A percentile compares a stretch with the other conserved stretches of the same genome.
phyloP scores from a whole-genome alignment of 2,329 filamentous ascomycete species.

The Penicillium sp. region DNA sequence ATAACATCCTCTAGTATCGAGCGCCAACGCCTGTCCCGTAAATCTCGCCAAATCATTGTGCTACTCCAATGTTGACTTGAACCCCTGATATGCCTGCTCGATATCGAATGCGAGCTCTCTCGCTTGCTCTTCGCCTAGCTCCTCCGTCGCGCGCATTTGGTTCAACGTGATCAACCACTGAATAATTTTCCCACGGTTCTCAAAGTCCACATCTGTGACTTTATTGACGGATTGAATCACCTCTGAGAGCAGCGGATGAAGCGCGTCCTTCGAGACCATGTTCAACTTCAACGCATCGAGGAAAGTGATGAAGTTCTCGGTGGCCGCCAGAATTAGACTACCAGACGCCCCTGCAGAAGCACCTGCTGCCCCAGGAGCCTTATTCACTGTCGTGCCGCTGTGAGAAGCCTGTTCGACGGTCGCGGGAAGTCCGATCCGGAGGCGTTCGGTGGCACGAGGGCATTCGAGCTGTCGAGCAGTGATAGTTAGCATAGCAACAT shows the following conservation, averaged over 20 bases:
- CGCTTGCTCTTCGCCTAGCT: slow-evolving; percentile 83
- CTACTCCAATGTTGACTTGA: slow-evolving; percentile 76
- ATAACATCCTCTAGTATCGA: slow-evolving; percentile 11
- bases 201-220: slow-evolving; percentile 93
- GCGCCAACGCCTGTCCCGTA: slow-evolving; percentile 22
- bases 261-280: slow-evolving; percentile 88
- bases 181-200: slow-evolving; percentile 94
- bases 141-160: slow-evolving; percentile 95
- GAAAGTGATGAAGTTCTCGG: slow-evolving; percentile 98
- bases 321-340: slow-evolving; percentile 81
- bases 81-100: slow-evolving; percentile 90
- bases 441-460: slow-evolving; percentile 87
- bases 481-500: slow-evolving; percentile 12
- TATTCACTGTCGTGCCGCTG: slow-evolving; percentile 51
- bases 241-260: slow-evolving; percentile 93
- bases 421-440: slow-evolving; percentile 89
- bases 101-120: slow-evolving; percentile 92
- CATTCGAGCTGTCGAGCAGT: slow-evolving; percentile 74
- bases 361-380: slow-evolving; percentile 33
- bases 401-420: slow-evolving; percentile 69
- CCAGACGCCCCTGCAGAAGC: slow-evolving; percentile 54
- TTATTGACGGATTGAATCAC: slow-evolving; percentile 98
- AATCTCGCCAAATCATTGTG: neutral
- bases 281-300: slow-evolving; percentile 92
- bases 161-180: slow-evolving; percentile 98